Percentiles rank a stretch among this genome's conserved stretches.
phyloP scores from a whole-genome alignment of 176 grass and related monocot genomes.

The Microstegium vimineum region DNA sequence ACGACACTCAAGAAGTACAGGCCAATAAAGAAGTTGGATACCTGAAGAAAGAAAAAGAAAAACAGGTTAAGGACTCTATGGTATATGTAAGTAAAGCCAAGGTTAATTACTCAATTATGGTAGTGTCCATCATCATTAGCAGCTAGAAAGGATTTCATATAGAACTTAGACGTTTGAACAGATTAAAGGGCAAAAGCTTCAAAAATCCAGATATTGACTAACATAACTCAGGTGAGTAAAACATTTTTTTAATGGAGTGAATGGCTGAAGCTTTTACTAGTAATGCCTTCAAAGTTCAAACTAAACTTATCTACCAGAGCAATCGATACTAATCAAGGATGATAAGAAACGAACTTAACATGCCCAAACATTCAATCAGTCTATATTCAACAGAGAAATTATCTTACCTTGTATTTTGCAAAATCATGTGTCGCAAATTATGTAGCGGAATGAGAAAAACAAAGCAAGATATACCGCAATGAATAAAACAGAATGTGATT shows the following conservation, averaged over 20 bases:
- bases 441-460: background rate
- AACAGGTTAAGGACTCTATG: background rate
- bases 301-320: background rate
- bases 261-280: background rate
- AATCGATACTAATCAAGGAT: background rate
- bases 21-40: conserved; percentile 93
- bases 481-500: background rate
- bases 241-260: background rate
- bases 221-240: background rate
- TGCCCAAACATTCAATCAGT: background rate
- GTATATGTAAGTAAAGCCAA: background rate
- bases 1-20: conserved; percentile 96
- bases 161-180: background rate
- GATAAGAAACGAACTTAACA: background rate
- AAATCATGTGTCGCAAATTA: background rate
- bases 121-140: background rate
- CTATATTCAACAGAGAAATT: background rate
- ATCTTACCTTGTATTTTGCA: background rate
- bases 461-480: background rate
- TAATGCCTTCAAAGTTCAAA: background rate
- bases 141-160: background rate
- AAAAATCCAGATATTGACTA: background rate
- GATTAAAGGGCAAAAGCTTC: background rate
- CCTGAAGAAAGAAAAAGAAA: conserved; percentile 35
- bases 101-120: background rate